Evolutionary conservation across 257 asterid species (phyloP).

Genomic region (Cordia subcordata): DNA sequence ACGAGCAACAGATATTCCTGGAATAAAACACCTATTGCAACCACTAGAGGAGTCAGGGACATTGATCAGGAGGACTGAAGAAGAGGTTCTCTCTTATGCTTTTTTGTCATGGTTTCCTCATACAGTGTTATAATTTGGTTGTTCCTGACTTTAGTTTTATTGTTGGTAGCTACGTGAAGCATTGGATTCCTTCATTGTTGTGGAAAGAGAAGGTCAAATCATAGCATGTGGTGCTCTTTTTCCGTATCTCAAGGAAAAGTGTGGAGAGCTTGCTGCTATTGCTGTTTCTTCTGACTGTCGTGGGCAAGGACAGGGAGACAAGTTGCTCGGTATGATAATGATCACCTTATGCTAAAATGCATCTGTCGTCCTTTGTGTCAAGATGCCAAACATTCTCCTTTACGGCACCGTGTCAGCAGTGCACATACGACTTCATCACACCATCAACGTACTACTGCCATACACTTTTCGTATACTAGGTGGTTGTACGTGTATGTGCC

Average conservation of each 20-base stretch:
- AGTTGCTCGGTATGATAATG: constrained; percentile 70
- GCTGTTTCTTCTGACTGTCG: constrained; percentile 99
- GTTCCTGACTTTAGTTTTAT: not conserved
- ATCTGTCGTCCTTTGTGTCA: not conserved
- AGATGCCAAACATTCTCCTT: not conserved
- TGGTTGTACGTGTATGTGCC: too few species aligned
- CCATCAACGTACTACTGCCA: too few species aligned
- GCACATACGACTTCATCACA: too few species aligned
- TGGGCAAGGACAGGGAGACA: constrained; percentile 98
- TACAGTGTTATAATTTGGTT: constrained; percentile 4
- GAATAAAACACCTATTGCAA: constrained; percentile 68
- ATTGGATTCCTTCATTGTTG: constrained; percentile 59
- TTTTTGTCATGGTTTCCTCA: not conserved
- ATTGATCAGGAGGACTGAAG: constrained; percentile 76
- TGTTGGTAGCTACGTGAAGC: constrained; percentile 53
- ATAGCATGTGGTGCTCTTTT: constrained; percentile 91
- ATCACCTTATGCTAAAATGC: not conserved
- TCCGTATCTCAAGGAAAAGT: constrained; percentile 67
- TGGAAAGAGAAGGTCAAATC: constrained; percentile 94
- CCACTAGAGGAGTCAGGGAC: constrained; percentile 88
- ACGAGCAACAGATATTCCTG: constrained; percentile 57
- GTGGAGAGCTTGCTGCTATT: constrained; percentile 97
- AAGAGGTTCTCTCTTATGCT: constrained; percentile 45
- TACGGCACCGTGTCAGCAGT: too few species aligned
- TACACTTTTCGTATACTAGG: too few species aligned